Conservation (phyloP, 345 rosid species). For the Acer saccharum region DNA sequence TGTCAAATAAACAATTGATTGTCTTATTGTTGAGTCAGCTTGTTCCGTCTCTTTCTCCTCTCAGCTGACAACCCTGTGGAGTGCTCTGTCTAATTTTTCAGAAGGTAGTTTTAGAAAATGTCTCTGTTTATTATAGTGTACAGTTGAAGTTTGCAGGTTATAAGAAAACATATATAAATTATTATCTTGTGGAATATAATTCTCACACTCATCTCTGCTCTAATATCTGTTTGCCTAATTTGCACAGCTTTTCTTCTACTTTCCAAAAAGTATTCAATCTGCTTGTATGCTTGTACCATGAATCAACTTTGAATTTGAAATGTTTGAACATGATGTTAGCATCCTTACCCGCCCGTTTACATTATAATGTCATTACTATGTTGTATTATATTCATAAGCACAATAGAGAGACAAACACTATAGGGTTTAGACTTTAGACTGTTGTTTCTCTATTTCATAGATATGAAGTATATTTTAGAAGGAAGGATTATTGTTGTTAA, state of each 20-base stretch:
- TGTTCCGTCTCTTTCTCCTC: conserved; percentile 29
- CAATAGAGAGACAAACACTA: background rate
- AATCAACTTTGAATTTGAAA: conserved; percentile 11
- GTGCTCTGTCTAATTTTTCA: conserved; percentile 32
- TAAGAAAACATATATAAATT: conserved; percentile 38
- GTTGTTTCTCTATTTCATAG: background rate
- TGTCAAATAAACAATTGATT: conserved; percentile 29
- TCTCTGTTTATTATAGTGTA: conserved; percentile 37
- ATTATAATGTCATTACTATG: background rate
- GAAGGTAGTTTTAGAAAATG: conserved; percentile 40
- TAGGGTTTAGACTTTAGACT: conserved; percentile 1
- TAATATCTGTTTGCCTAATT: background rate
- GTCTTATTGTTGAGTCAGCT: conserved; percentile 41
- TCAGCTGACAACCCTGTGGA: conserved; percentile 30
- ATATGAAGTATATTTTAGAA: background rate
- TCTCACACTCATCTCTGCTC: conserved; percentile 16
- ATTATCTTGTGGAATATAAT: conserved; percentile 43
- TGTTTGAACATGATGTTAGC: background rate
- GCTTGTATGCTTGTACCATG: conserved; percentile 8
- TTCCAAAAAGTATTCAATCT: conserved; percentile 4
- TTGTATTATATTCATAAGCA: conserved; percentile 9
- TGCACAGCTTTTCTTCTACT: background rate
- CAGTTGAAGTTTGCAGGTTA: conserved; percentile 38
- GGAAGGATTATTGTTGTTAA: background rate
- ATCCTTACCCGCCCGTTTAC: background rate